Percentiles rank a stretch among this genome's conserved stretches.
Evolutionary conservation across 768 basidiomycete genomes (phyloP).

Genomic region (Lactarius hengduanensis): DNA sequence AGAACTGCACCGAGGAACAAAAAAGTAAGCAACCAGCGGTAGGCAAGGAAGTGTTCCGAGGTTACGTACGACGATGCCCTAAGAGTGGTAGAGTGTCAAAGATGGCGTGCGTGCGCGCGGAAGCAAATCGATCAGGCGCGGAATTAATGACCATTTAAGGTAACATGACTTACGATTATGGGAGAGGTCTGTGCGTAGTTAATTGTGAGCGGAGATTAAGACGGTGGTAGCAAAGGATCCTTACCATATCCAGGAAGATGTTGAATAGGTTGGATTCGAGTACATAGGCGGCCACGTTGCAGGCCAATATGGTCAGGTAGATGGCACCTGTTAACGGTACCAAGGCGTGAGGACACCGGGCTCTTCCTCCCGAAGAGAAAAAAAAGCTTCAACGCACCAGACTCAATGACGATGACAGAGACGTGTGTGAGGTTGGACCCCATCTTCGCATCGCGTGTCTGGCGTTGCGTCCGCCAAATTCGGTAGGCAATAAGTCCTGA

Average conservation of each 20-base stretch:
- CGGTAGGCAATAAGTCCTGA: constrained; percentile 26
- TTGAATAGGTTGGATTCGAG: constrained; percentile 20
- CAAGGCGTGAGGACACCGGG: neutral
- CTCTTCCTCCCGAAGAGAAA: neutral
- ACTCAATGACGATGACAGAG: constrained; percentile 24
- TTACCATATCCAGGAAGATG: constrained; percentile 26
- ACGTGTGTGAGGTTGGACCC: constrained; percentile 21
- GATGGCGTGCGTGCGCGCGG: neutral
- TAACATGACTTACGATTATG: constrained; percentile 22
- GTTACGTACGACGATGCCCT: constrained; percentile 28
- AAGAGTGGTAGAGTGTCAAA: neutral
- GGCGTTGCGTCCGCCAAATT: constrained; percentile 24
- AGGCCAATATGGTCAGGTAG: constrained; percentile 15
- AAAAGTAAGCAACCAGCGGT: constrained; percentile 1
- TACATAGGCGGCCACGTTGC: constrained; percentile 14
- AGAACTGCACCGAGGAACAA: constrained; percentile 19
- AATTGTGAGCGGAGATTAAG: constrained; percentile 20
- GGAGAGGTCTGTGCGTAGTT: constrained; percentile 17
- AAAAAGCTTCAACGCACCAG: constrained; percentile 15
- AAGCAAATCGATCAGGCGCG: constrained; percentile 1
- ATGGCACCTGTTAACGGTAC: constrained; percentile 13
- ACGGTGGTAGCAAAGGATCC: neutral
- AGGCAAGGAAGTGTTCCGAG: constrained; percentile 6
- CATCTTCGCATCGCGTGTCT: constrained; percentile 27
- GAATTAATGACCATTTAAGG: neutral